A percentile compares a stretch with the other conserved stretches of the same genome.
These are phyloP conservation scores for Cyberlindnera bimundalis DNA, from an alignment of 805 yeast genomes.

Conservation along the genomic window DNA sequence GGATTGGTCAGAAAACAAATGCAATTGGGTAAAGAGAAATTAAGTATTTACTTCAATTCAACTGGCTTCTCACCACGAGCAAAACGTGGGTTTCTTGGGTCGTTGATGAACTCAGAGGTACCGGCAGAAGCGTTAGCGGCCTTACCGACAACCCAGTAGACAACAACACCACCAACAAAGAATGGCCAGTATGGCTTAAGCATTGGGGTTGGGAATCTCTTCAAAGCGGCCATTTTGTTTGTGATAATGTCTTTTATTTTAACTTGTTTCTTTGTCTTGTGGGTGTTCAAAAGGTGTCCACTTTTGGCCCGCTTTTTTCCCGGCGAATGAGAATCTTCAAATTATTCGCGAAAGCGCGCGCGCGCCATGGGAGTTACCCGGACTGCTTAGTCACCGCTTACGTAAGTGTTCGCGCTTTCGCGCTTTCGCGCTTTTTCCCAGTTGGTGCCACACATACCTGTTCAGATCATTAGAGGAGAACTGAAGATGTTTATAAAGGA, in stretches of 20 bases:
- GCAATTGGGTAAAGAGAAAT: not conserved
- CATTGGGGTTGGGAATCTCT: slow-evolving; percentile 43
- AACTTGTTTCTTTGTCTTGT: not conserved
- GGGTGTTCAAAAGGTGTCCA: slow-evolving; percentile 2
- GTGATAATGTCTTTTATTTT: not conserved
- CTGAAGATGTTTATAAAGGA: too few species aligned
- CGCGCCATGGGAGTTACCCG: not conserved
- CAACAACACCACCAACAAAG: slow-evolving; percentile 74
- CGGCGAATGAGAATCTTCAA: slow-evolving; percentile 12
- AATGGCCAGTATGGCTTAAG: slow-evolving; percentile 84
- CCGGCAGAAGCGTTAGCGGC: slow-evolving; percentile 65
- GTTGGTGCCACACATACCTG: too few species aligned
- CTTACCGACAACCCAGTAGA: slow-evolving; percentile 69
- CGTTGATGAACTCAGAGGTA: slow-evolving; percentile 82
- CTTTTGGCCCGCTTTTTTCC: slow-evolving; percentile 2
- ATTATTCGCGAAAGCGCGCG: not conserved
- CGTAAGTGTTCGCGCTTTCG: too few species aligned
- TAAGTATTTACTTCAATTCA: slow-evolving; percentile 28
- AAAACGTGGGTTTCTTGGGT: slow-evolving; percentile 95
- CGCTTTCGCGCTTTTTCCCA: too few species aligned
- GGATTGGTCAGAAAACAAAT: not conserved
- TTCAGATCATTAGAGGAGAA: too few species aligned
- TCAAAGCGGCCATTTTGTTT: slow-evolving; percentile 31
- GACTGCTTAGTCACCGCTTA: not conserved
- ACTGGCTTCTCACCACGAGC: slow-evolving; percentile 50